These are phyloP conservation scores for Boletus rubescentipes DNA, from an alignment of 768 basidiomycete species.

Conservation along the genomic window DNA sequence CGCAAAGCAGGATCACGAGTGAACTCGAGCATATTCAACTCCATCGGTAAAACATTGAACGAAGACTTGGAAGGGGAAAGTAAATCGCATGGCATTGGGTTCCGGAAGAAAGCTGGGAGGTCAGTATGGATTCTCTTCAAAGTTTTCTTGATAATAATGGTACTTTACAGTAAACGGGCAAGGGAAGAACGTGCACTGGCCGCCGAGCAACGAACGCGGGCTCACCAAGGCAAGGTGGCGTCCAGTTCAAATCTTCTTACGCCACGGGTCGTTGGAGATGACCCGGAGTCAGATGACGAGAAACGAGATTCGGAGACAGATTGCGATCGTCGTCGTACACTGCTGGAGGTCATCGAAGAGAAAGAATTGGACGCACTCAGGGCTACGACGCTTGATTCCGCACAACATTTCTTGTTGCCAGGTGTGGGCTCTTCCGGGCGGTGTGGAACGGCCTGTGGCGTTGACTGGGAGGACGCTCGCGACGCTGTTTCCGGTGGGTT, in stretches of 20 bases:
- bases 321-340: conserved; percentile 47
- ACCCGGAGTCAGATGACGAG: conserved; percentile 39
- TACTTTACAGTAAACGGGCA: conserved; percentile 61
- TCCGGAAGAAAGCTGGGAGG: conserved; percentile 72
- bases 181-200: conserved; percentile 77
- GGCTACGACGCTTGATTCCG: conserved; percentile 43
- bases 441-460: not conserved
- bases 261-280: conserved; percentile 27
- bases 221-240: conserved; percentile 36
- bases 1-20: conserved; percentile 74
- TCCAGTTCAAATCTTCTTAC: conserved; percentile 4
- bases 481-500: not conserved
- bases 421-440: not conserved
- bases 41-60: conserved; percentile 54
- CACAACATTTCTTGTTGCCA: conserved; percentile 51
- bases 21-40: conserved; percentile 56
- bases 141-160: not conserved
- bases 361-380: conserved; percentile 45
- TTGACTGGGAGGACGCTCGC: not conserved
- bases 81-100: conserved; percentile 55
- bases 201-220: conserved; percentile 59
- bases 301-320: conserved; percentile 46
- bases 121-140: conserved; percentile 25
- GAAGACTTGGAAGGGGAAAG: conserved; percentile 37
- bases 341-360: conserved; percentile 48